Evolutionary conservation across 495 filamentous ascomycete species (phyloP).

Genomic region (Staphylotrichum tortipilum): DNA sequence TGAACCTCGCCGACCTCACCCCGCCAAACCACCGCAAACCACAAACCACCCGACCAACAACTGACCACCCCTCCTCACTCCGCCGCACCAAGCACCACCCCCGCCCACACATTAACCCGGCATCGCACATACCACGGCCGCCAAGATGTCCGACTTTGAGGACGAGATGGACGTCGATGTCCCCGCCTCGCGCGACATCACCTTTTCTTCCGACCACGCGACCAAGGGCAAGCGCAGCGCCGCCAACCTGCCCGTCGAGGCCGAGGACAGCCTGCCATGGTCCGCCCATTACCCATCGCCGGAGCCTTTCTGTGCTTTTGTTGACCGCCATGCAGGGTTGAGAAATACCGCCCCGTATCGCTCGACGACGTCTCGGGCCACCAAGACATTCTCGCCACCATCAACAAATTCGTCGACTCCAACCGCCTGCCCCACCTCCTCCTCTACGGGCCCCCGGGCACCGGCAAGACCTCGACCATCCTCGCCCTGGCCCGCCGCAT

Average conservation of each 20-base stretch:
- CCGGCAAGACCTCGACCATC: conserved; percentile 95
- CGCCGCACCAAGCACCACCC: no score
- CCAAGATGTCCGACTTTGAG: conserved; percentile 77
- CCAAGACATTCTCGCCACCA: conserved; percentile 91
- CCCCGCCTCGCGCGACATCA: conserved; percentile 47
- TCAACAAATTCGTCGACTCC: conserved; percentile 90
- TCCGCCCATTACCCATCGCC: conserved; percentile 32
- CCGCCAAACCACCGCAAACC: no score
- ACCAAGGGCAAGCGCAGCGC: conserved; percentile 83
- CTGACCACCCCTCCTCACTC: no score
- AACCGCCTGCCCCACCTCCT: conserved; percentile 95
- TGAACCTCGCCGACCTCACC: no score
- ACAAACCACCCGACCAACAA: no score
- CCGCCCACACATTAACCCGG: not conserved
- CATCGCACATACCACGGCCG: not conserved
- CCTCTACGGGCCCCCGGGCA: conserved; percentile 94
- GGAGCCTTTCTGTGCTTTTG: not conserved
- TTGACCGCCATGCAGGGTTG: conserved; percentile 57
- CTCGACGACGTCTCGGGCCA: conserved; percentile 94
- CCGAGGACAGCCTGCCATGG: conserved; percentile 93
- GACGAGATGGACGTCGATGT: conserved; percentile 85
- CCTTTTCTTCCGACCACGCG: conserved; percentile 56
- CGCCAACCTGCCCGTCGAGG: conserved; percentile 87
- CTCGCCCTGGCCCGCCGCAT: conserved; percentile 83
- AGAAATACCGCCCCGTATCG: conserved; percentile 88